Evolutionary conservation across 1,139 yeast genomes (phyloP).

Genomic region (Diutina catenulata): DNA sequence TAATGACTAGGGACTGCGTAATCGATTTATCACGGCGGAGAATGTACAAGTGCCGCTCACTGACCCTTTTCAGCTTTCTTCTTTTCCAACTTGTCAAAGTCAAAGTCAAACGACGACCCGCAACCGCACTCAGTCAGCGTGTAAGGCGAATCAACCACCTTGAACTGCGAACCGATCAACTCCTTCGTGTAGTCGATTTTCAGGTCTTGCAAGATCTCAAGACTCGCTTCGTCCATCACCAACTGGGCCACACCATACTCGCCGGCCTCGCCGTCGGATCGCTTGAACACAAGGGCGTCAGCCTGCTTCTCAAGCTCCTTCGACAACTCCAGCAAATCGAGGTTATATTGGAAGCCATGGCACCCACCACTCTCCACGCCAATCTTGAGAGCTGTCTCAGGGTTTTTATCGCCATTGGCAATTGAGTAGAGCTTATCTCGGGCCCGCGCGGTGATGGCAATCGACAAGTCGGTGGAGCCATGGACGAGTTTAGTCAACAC

Average conservation of each 20-base stretch:
- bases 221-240: constrained; percentile 67
- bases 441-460: constrained; percentile 32
- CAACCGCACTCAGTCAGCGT: constrained; percentile 94
- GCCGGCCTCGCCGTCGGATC: constrained; percentile 28
- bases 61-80: background rate
- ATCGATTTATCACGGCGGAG: too few relatives aligned
- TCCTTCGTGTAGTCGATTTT: constrained; percentile 86
- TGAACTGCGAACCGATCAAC: constrained; percentile 89
- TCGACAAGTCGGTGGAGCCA: constrained; percentile 17
- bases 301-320: constrained; percentile 23
- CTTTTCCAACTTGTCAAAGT: constrained; percentile 22
- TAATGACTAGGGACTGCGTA: too few relatives aligned
- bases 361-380: constrained; percentile 3
- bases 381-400: constrained; percentile 41
- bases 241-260: constrained; percentile 37
- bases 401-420: constrained; percentile 44
- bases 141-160: constrained; percentile 81
- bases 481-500: background rate
- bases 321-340: constrained; percentile 44
- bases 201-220: constrained; percentile 75
- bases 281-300: constrained; percentile 44
- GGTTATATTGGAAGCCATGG: constrained; percentile 75
- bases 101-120: constrained; percentile 89
- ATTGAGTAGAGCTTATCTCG: constrained; percentile 43
- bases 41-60: too few relatives aligned